Evolutionary conservation across 495 filamentous ascomycete species (phyloP).

Genomic region (Annulohypoxylon stygium): DNA sequence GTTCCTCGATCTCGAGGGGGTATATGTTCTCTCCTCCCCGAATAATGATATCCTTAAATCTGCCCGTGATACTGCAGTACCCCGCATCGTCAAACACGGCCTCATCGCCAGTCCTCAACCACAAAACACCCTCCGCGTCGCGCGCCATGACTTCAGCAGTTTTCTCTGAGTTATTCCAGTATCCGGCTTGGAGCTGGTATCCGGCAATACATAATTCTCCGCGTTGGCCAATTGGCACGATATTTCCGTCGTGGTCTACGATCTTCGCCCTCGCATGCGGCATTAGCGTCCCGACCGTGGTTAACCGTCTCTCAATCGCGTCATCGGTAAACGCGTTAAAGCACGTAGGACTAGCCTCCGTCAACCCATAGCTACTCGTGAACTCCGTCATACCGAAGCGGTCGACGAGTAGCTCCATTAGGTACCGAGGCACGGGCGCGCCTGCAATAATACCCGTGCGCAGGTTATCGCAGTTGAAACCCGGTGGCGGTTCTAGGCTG

Average conservation of each 20-base stretch:
- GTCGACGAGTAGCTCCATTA: constrained; percentile 73
- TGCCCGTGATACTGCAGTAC: constrained; percentile 73
- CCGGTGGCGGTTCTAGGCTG: constrained; percentile 61
- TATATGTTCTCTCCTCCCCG: constrained; percentile 74
- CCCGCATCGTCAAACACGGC: constrained; percentile 73
- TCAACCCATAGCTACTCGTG: constrained; percentile 78
- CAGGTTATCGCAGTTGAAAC: constrained; percentile 66
- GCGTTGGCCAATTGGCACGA: constrained; percentile 69
- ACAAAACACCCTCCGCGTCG: constrained; percentile 70
- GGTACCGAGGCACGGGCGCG: constrained; percentile 71
- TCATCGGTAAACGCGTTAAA: constrained; percentile 79
- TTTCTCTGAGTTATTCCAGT: constrained; percentile 79
- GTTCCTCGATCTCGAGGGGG: constrained; percentile 78
- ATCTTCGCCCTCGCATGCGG: constrained; percentile 78
- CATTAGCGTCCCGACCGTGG: constrained; percentile 75
- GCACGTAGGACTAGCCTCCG: constrained; percentile 76
- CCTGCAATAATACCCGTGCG: constrained; percentile 79
- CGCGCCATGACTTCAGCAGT: constrained; percentile 71
- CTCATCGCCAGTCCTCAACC: constrained; percentile 79
- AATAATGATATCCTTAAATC: constrained; percentile 77
- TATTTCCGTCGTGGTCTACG: constrained; percentile 68
- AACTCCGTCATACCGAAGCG: constrained; percentile 76
- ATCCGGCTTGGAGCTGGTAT: constrained; percentile 76
- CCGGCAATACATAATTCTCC: constrained; percentile 78
- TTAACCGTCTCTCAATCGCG: constrained; percentile 68